These are phyloP conservation scores for Fusarium mangiferae DNA, from an alignment of 2,329 filamentous ascomycete genomes.

Conservation along the genomic window DNA sequence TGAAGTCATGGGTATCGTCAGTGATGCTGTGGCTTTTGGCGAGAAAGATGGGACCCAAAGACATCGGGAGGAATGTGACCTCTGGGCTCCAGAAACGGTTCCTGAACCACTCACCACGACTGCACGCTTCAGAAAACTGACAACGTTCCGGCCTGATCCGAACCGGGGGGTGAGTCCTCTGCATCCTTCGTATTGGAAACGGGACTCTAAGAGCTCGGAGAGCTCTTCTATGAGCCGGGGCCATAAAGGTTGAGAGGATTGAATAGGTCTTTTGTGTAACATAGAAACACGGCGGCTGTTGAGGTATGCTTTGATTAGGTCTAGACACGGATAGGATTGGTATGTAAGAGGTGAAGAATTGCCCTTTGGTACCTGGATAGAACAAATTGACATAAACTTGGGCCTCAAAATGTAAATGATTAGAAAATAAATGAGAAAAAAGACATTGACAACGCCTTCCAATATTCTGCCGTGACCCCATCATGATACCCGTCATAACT, in stretches of 20 bases:
- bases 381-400: background rate
- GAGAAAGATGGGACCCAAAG: background rate
- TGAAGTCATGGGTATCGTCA: conserved; percentile 11
- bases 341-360: background rate
- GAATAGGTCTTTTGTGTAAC: no score
- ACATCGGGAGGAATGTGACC: conserved; percentile 23
- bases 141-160: background rate
- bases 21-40: background rate
- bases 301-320: background rate
- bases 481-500: background rate
- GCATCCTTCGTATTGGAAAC: background rate
- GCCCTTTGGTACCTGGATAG: background rate
- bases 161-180: background rate
- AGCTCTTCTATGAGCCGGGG: background rate
- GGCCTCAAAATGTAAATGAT: background rate
- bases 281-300: no score
- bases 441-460: background rate
- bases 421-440: background rate
- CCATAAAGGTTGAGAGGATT: background rate
- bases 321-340: background rate
- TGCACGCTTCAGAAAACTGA: background rate
- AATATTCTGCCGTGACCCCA: background rate
- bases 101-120: background rate
- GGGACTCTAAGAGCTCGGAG: background rate
- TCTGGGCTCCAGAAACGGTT: background rate